Evolutionary conservation across 441 rosid species (phyloP).

Genomic region (Populus tomentosa): DNA sequence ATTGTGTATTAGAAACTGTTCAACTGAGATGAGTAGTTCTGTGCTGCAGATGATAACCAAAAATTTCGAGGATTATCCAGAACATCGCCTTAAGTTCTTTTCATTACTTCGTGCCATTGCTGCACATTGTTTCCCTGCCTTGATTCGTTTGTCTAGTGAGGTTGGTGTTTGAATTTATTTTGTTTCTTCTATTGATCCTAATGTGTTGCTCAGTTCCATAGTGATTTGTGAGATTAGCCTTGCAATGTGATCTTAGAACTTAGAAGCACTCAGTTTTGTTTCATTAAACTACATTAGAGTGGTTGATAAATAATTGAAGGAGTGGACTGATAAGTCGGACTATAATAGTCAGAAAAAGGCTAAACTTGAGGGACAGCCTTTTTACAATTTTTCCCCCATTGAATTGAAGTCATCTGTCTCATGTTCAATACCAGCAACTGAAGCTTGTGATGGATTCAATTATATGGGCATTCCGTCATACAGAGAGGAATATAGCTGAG

Average conservation of each 20-base stretch:
- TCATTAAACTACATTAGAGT: neutral
- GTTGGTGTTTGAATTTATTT: slow-evolving; percentile 40
- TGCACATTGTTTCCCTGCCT: slow-evolving; percentile 86
- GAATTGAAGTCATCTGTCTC: neutral
- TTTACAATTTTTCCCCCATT: neutral
- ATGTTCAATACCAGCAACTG: slow-evolving; percentile 56
- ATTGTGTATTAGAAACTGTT: neutral
- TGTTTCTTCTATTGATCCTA: neutral
- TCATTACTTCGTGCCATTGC: slow-evolving; percentile 99
- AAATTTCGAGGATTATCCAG: slow-evolving; percentile 98
- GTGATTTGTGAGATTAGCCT: neutral
- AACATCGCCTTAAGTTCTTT: slow-evolving; percentile 98
- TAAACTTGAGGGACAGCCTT: neutral
- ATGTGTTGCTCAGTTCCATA: neutral
- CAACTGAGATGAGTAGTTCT: slow-evolving; percentile 12
- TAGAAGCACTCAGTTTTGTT: neutral
- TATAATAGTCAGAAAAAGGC: neutral
- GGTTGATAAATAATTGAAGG: neutral
- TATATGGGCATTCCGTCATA: slow-evolving; percentile 99
- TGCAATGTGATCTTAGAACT: neutral
- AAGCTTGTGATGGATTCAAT: slow-evolving; percentile 99
- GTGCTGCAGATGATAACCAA: slow-evolving; percentile 89
- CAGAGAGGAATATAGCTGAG: slow-evolving; percentile 98
- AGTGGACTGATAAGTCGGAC: neutral
- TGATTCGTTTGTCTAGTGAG: slow-evolving; percentile 90